phyloP scores from a whole-genome alignment of 805 yeast species.

The Saturnispora gosingensis region DNA sequence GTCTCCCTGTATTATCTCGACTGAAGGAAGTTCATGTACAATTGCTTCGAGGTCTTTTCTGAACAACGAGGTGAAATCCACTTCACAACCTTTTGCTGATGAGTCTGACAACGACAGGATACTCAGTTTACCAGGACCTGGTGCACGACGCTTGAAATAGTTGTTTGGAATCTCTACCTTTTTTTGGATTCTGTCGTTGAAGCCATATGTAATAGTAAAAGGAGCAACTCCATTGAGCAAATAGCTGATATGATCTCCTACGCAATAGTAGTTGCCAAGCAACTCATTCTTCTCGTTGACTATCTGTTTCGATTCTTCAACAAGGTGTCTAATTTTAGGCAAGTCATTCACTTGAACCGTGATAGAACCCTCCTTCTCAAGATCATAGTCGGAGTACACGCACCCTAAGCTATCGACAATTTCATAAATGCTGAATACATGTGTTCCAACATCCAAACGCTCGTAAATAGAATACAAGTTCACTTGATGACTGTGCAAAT shows the following conservation, averaged over 20 bases:
- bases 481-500: slow-evolving; percentile 32
- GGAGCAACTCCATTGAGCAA: slow-evolving; percentile 74
- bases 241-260: slow-evolving; percentile 81
- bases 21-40: slow-evolving; percentile 54
- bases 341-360: slow-evolving; percentile 64
- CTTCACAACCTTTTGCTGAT: slow-evolving; percentile 54
- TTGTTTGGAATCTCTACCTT: slow-evolving; percentile 34
- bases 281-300: slow-evolving; percentile 9
- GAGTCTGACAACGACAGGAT: slow-evolving; percentile 67
- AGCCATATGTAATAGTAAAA: slow-evolving; percentile 63
- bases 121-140: slow-evolving; percentile 68
- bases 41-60: slow-evolving; percentile 25
- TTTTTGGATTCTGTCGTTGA: slow-evolving; percentile 51
- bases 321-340: slow-evolving; percentile 49
- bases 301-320: slow-evolving; percentile 27
- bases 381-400: slow-evolving; percentile 32
- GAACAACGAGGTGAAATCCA: slow-evolving; percentile 36
- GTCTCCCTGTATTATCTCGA: slow-evolving; percentile 76
- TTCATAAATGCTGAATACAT: slow-evolving; percentile 46
- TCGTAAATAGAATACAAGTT: slow-evolving; percentile 37
- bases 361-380: slow-evolving; percentile 17
- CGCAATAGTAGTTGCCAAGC: slow-evolving; percentile 55
- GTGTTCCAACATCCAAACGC: slow-evolving; percentile 60
- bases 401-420: slow-evolving; percentile 70
- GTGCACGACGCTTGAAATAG: slow-evolving; percentile 57